Evolutionary conservation across 768 basidiomycete species (phyloP).

Genomic region (Cyclocybe aegerita): DNA sequence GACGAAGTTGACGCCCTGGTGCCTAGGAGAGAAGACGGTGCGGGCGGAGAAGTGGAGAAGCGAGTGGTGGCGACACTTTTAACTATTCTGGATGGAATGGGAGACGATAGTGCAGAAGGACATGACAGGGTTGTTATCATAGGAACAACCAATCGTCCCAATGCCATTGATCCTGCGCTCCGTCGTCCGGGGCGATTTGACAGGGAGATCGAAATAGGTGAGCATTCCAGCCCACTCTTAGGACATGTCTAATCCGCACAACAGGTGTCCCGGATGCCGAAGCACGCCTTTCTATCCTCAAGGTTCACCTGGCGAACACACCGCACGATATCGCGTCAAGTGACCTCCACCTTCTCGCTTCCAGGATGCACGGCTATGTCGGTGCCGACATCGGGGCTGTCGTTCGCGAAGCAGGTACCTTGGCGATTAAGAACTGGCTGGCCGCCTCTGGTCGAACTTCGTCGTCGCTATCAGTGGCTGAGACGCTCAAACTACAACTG

Average conservation of each 20-base stretch:
- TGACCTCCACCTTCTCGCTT: constrained; percentile 67
- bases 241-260: constrained; percentile 3
- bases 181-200: constrained; percentile 90
- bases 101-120: constrained; percentile 43
- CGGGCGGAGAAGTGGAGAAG: constrained; percentile 94
- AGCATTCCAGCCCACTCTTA: constrained; percentile 14
- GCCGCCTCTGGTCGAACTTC: constrained; percentile 21
- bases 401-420: constrained; percentile 89
- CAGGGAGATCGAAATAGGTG: constrained; percentile 93
- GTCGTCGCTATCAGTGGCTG: constrained; percentile 11
- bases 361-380: constrained; percentile 91
- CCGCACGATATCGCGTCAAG: constrained; percentile 67
- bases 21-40: constrained; percentile 84
- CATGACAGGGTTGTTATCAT: constrained; percentile 83
- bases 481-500: constrained; percentile 43
- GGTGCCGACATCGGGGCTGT: constrained; percentile 94
- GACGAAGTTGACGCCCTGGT: constrained; percentile 97
- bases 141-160: constrained; percentile 93
- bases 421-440: constrained; percentile 86
- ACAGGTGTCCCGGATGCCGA: constrained; percentile 86
- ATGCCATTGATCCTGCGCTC: constrained; percentile 93
- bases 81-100: constrained; percentile 93
- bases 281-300: constrained; percentile 82
- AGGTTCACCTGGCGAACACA: constrained; percentile 78
- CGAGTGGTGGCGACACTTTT: constrained; percentile 93